These are phyloP conservation scores for Prunus armeniaca DNA, from an alignment of 306 rosid genomes.

Conservation along the genomic window DNA sequence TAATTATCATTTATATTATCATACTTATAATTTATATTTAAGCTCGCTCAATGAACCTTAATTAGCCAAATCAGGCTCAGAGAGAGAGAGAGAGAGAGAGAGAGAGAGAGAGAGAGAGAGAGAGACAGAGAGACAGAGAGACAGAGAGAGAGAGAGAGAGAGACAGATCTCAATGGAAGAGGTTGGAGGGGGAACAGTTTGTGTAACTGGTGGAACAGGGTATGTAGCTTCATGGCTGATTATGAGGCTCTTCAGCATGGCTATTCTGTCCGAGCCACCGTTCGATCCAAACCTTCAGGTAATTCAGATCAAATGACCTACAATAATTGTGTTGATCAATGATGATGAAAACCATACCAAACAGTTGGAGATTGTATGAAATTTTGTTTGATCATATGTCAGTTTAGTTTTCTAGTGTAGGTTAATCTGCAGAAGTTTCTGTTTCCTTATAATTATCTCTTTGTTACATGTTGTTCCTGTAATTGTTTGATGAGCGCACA, in stretches of 20 bases:
- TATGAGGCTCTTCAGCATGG: slow-evolving; percentile 53
- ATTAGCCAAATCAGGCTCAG: not conserved
- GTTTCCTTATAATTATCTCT: too few species aligned
- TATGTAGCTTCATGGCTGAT: slow-evolving; percentile 61
- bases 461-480: too few species aligned
- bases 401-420: not conserved
- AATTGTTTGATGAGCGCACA: too few species aligned
- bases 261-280: slow-evolving; percentile 45
- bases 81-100: not conserved
- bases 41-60: not conserved
- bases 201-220: slow-evolving; percentile 69
- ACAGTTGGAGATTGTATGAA: too few species aligned
- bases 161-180: slow-evolving; percentile 21
- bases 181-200: slow-evolving; percentile 41
- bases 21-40: not conserved
- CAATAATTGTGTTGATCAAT: not conserved
- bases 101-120: slow-evolving; percentile 4
- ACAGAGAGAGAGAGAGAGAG: not conserved
- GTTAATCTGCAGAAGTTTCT: too few species aligned
- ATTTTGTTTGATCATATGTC: not conserved
- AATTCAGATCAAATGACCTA: not conserved
- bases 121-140: not conserved
- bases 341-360: not conserved
- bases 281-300: slow-evolving; percentile 39
- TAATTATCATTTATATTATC: not conserved